These are phyloP conservation scores for Microdochium trichocladiopsis DNA, from an alignment of 2,329 filamentous ascomycete genomes.

Conservation along the genomic window DNA sequence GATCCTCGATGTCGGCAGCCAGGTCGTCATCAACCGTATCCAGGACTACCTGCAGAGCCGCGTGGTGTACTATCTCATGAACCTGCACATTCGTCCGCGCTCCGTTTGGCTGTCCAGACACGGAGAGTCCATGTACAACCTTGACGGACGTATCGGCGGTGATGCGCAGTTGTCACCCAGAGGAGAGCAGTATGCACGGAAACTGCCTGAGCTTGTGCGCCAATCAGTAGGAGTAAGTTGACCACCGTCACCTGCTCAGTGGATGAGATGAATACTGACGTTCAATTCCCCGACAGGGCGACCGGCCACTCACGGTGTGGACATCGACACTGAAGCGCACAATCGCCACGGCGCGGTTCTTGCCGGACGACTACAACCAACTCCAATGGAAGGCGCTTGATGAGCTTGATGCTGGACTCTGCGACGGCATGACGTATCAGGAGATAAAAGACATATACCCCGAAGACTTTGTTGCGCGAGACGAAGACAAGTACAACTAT, in stretches of 20 bases:
- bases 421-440: conserved; percentile 92
- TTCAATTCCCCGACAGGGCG: conserved; percentile 33
- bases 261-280: conserved; percentile 12
- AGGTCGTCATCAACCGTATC: conserved; percentile 97
- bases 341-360: conserved; percentile 81
- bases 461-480: conserved; percentile 89
- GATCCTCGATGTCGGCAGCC: conserved; percentile 90
- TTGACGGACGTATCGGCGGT: conserved; percentile 85
- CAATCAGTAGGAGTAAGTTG: conserved; percentile 74
- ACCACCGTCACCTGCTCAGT: not conserved
- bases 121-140: conserved; percentile 89
- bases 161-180: conserved; percentile 82
- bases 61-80: conserved; percentile 97
- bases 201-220: conserved; percentile 76
- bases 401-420: conserved; percentile 93
- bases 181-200: conserved; percentile 79
- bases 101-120: conserved; percentile 97
- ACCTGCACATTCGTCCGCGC: conserved; percentile 91
- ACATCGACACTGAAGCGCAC: conserved; percentile 67
- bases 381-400: conserved; percentile 98
- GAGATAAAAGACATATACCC: conserved; percentile 89
- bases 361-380: conserved; percentile 80
- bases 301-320: conserved; percentile 55
- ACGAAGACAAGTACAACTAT: conserved; percentile 99
- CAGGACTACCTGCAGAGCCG: conserved; percentile 94